phyloP scores from a whole-genome alignment of 2,329 filamentous ascomycete genomes.

The Colletotrichum endophyticum region DNA sequence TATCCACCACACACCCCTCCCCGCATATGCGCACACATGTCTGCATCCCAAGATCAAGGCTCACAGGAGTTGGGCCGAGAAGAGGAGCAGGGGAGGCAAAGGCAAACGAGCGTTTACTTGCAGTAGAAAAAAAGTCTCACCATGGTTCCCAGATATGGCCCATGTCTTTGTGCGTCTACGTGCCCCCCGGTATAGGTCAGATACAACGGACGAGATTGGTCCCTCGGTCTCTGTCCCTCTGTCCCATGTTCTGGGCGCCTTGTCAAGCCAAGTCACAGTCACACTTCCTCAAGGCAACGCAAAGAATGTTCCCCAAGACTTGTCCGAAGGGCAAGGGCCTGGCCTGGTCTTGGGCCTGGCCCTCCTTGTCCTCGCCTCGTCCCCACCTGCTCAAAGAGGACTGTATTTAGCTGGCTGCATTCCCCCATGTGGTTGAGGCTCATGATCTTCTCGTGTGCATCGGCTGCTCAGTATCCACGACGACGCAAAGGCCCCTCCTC shows the following conservation, averaged over 20 bases:
- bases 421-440: conserved; percentile 18
- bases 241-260: not conserved
- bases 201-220: not conserved
- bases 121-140: conserved; percentile 7
- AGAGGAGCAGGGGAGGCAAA: not conserved
- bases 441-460: not conserved
- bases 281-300: not conserved
- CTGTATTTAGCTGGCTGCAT: conserved; percentile 21
- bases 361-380: not conserved
- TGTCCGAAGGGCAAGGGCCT: not conserved
- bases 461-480: not conserved
- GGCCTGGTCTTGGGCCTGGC: not conserved
- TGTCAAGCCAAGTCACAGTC: not conserved
- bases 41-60: not conserved
- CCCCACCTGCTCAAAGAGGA: not conserved
- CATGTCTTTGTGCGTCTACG: conserved; percentile 6
- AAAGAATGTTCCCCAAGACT: conserved; percentile 7
- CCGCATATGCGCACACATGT: not conserved
- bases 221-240: not conserved
- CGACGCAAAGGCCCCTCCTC: not conserved
- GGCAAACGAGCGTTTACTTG: not conserved
- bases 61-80: conserved; percentile 13
- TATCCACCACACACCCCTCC: not conserved
- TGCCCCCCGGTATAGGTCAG: not conserved
- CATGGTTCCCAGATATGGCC: not conserved